Evolutionary conservation across 495 filamentous ascomycete genomes (phyloP).

Genomic region (Podospora conica): DNA sequence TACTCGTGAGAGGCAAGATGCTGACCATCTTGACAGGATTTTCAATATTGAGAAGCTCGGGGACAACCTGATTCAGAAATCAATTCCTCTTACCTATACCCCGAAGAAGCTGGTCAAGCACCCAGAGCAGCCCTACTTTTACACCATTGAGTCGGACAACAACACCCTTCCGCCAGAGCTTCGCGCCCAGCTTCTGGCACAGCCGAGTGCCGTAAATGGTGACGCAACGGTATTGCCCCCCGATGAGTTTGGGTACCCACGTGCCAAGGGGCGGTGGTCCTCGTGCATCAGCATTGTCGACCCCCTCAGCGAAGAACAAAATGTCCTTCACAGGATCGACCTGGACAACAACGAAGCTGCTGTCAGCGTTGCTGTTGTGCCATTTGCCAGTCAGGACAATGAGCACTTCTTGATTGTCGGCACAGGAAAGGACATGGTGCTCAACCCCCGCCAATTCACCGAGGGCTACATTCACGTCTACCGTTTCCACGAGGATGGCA

Average conservation of each 20-base stretch:
- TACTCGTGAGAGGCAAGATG: neutral
- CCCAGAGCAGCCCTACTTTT: constrained; percentile 82
- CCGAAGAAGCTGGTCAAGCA: constrained; percentile 82
- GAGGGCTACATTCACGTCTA: constrained; percentile 90
- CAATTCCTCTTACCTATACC: constrained; percentile 82
- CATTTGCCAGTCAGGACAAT: constrained; percentile 81
- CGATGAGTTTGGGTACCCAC: constrained; percentile 85
- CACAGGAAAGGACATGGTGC: constrained; percentile 81
- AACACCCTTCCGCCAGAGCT: constrained; percentile 77
- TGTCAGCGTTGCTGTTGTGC: constrained; percentile 73
- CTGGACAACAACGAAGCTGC: constrained; percentile 88
- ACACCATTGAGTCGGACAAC: constrained; percentile 88
- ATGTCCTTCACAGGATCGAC: constrained; percentile 67
- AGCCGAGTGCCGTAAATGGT: constrained; percentile 60
- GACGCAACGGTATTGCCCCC: constrained; percentile 64
- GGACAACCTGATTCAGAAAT: constrained; percentile 82
- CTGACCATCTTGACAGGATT: constrained; percentile 53
- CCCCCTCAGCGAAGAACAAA: constrained; percentile 61
- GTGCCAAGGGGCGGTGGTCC: constrained; percentile 80
- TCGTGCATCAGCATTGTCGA: constrained; percentile 90
- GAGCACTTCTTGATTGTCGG: constrained; percentile 90
- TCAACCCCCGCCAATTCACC: constrained; percentile 65
- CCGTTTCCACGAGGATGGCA: constrained; percentile 79
- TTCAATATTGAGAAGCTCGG: constrained; percentile 83
- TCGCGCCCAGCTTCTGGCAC: constrained; percentile 59